These are phyloP conservation scores for Maudiozyma bulderi DNA, from an alignment of 805 yeast genomes.

Conservation along the genomic window DNA sequence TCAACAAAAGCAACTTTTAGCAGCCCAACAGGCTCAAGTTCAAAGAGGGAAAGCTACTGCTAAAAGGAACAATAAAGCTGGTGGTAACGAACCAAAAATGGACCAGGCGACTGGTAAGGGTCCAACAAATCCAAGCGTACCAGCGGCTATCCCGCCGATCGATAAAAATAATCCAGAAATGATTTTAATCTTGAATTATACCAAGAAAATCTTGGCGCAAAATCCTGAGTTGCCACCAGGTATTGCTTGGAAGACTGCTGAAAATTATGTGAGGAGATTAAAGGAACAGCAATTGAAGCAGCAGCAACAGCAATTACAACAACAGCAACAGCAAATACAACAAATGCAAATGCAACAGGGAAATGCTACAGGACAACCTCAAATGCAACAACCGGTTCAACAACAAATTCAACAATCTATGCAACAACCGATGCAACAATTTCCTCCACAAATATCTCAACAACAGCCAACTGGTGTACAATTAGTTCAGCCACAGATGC, in stretches of 20 bases:
- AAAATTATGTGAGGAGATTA: conserved; percentile 20
- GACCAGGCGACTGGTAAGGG: neutral
- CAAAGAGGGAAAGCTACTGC: conserved; percentile 6
- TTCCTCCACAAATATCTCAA: neutral
- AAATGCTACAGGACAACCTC: conserved; percentile 23
- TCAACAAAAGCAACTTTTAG: conserved; percentile 21
- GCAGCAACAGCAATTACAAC: conserved; percentile 19
- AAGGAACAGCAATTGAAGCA: conserved; percentile 19
- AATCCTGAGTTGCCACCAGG: conserved; percentile 26
- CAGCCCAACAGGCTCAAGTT: conserved; percentile 7
- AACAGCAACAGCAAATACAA: conserved; percentile 29
- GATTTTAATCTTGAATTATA: conserved; percentile 25
- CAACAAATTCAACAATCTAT: neutral
- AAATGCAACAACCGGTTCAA: conserved; percentile 7
- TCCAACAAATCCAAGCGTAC: neutral
- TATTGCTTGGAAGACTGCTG: conserved; percentile 28
- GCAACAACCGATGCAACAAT: conserved; percentile 1
- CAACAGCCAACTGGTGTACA: neutral
- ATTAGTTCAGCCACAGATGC: neutral
- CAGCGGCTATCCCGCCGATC: neutral
- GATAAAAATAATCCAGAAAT: conserved; percentile 20
- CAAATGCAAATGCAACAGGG: conserved; percentile 10
- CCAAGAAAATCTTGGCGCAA: conserved; percentile 23
- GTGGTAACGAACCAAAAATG: neutral
- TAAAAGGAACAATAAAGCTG: neutral